Conservation (phyloP, 2,329 filamentous ascomycete species). For the Diaporthe sp. region DNA sequence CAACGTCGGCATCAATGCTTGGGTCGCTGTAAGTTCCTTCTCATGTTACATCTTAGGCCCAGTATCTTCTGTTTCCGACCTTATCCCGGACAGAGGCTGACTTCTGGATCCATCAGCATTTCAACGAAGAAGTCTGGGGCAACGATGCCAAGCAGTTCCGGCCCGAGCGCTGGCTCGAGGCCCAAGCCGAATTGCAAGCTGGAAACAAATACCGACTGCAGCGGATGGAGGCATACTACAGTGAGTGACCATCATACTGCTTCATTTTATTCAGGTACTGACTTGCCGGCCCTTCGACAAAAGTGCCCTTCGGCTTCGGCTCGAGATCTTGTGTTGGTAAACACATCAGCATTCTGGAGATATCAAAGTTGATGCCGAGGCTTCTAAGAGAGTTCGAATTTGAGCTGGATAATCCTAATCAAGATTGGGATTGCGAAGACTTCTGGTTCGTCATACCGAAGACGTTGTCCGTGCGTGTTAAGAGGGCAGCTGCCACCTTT, state of each 20-base stretch:
- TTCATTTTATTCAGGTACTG: background rate
- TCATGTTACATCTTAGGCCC: background rate
- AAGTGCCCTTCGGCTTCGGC: constrained; percentile 33
- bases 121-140: constrained; percentile 35
- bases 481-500: background rate
- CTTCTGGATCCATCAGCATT: constrained; percentile 1
- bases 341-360: constrained; percentile 37
- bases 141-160: constrained; percentile 30
- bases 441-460: constrained; percentile 35
- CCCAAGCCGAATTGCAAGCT: constrained; percentile 19
- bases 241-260: background rate
- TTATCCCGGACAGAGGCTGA: background rate
- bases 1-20: constrained; percentile 37
- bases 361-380: constrained; percentile 34
- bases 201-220: constrained; percentile 27
- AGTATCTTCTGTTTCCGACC: background rate
- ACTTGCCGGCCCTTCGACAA: background rate
- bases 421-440: constrained; percentile 29
- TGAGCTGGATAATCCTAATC: constrained; percentile 29
- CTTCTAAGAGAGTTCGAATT: constrained; percentile 35
- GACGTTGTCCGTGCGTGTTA: constrained; percentile 22
- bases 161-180: constrained; percentile 38
- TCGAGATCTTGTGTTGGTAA: constrained; percentile 34
- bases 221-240: constrained; percentile 34
- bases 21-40: constrained; percentile 30